Evolutionary conservation across 768 basidiomycete genomes (phyloP), one percentile per base, ranked within the genome.

Genomic region (Suillus bovinus): DNA sequence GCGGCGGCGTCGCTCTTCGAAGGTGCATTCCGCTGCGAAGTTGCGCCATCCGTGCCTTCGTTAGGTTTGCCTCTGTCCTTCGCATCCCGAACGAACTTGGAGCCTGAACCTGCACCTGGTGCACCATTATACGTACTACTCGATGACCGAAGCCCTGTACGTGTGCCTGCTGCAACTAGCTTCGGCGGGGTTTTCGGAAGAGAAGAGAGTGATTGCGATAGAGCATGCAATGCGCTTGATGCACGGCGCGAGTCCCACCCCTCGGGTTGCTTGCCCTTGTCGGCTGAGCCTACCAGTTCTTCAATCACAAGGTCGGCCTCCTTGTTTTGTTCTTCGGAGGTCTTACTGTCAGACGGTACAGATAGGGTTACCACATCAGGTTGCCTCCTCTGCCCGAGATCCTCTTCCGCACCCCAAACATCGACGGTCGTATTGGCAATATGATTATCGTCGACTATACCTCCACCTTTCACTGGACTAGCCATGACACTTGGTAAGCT

Each of bases 121-220:
- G 76, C 61, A 1, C 72, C 71, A 24, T 77, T 74, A 60, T 75
- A 73, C 47, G 69, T 78, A 62, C 77, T 75, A 61, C 77, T 81
- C 27, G 78, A 69, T 63, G 80, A 83, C 54, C 81, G 77, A 54
- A 77, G 72, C 13, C 85, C 82, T 41, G 79, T 79, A 5, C 81
- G 77, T 78, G 85, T 59, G 76, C 86, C 85, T 79, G 82, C 20
- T 60, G 57, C 16, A 76, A 74, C 67, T 24, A 66, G 68, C 63
- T 69, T 74, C 5, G 66, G 66, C 3, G 71, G 68, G 4, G 80
- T 78, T 47, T 77, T 67, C 46, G 84, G 83, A 34, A 85, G 67
- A 4, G 77, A 74, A n/a, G 78, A 82, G 38, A 90, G 69, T 6
- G 89, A 90, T 68, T 86, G 83, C 4, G 88, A 84, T 38, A 90